Evolutionary conservation across 192 early-diverging fungal species (phyloP), one percentile per base, ranked within the genome.

Genomic region (Coemansia sp.): DNA sequence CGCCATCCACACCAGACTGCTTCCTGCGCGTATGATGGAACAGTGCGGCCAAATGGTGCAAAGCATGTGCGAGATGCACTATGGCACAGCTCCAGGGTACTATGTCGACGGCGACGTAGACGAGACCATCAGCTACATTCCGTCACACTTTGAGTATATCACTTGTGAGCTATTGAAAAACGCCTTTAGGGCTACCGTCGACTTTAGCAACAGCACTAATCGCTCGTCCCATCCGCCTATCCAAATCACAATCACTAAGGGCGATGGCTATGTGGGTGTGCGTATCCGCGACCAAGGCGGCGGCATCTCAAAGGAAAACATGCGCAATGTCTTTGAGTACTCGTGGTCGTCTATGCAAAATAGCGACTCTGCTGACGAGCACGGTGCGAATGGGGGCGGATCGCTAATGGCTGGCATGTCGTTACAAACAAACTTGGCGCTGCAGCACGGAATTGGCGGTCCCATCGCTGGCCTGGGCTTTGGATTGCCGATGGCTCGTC

Each of bases 111-210:
- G 85, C 58, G 77, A 82, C n/a, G 25, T 73, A 34, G 70, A 82
- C 34, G 77, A 81, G 58, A 66, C 70, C 62, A 70, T 84, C 50
- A 75, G 73, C 36, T 98, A 98, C 82, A 90, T 98, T 9, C 90
- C 91, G 31, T 94, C 94, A 4, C 96, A 98, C 70, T 78, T 98
- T 12, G 94, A 98, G 77, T 98, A 98, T 69, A 96, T 98, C 29
- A 85, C 94, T 25, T 90, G 91, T 66, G 96, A 98, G 72, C 69
- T 96, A 42, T 69, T 98, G 32, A 98, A 98, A 67, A 98, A 98
- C 72, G 87, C 93, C 15, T 86, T 88, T 69, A 77, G 95, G 9
- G 97, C 97, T 0, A 97, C 97, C 3, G 92, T 94, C 3, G 91
- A 92, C 62, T 85, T 85, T 66, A 76, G 82, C 78, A 36, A 59